These are phyloP conservation scores for Zhuliangozyma parablackwelliae DNA, from an alignment of 1,139 yeast genomes.

Conservation along the genomic window DNA sequence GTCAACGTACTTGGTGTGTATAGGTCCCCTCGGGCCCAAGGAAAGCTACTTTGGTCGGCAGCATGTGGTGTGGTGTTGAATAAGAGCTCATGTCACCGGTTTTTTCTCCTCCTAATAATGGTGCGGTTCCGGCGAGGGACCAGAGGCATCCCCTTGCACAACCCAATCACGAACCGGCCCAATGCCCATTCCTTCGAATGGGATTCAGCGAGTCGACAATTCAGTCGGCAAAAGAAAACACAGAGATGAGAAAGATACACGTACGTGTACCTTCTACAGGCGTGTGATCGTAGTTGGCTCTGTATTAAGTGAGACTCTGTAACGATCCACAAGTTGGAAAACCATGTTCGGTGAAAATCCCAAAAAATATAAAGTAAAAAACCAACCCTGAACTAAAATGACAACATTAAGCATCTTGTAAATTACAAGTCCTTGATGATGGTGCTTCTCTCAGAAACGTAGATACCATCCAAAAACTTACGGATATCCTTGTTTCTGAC, in stretches of 20 bases:
- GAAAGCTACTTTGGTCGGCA: constrained; percentile 53
- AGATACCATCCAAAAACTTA: constrained; percentile 99
- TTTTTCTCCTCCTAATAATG: too few relatives aligned
- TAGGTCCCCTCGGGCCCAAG: constrained; percentile 90
- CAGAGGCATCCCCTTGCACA: too few relatives aligned
- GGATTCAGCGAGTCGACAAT: too few relatives aligned
- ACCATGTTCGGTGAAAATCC: constrained; percentile 12
- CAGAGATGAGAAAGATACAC: too few relatives aligned
- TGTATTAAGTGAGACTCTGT: constrained; percentile 48
- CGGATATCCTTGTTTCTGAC: constrained; percentile 99
- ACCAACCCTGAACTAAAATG: constrained; percentile 31
- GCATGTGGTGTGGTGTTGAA: too few relatives aligned
- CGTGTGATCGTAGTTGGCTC: constrained; percentile 61
- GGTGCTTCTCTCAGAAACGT: constrained; percentile 94
- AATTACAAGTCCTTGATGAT: constrained; percentile 61
- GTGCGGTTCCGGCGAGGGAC: too few relatives aligned
- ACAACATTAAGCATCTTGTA: constrained; percentile 7
- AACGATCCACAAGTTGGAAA: constrained; percentile 36
- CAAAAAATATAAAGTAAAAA: constrained; percentile 15
- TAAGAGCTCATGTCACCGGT: too few relatives aligned
- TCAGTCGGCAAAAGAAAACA: too few relatives aligned
- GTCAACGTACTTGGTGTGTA: constrained; percentile 71
- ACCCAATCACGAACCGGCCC: too few relatives aligned
- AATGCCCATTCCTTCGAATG: too few relatives aligned
- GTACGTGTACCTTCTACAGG: too few relatives aligned